Conservation (phyloP, 768 basidiomycete genomes). For the Russula sp. region DNA sequence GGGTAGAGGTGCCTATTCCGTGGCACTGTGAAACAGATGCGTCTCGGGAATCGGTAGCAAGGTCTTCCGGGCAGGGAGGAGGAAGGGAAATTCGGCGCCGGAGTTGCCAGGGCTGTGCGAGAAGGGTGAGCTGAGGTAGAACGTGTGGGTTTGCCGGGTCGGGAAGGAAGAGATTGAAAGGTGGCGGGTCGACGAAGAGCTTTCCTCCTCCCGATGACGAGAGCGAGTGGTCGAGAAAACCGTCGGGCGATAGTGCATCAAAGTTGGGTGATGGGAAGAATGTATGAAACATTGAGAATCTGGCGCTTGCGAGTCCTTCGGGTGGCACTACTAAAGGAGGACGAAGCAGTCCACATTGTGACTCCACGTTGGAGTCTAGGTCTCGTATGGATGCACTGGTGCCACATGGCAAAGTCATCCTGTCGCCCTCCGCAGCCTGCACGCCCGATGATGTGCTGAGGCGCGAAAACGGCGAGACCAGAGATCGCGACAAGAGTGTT, state of each 20-base stretch:
- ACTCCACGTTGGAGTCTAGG: slow-evolving; percentile 3
- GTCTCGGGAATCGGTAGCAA: neutral
- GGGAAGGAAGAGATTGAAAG: neutral
- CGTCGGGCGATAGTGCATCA: neutral
- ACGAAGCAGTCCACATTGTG: slow-evolving; percentile 2
- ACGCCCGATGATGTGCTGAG: neutral
- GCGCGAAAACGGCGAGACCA: slow-evolving; percentile 7
- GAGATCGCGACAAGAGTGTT: slow-evolving; percentile 10
- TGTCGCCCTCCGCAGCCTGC: slow-evolving; percentile 13
- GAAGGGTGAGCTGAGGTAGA: slow-evolving; percentile 1
- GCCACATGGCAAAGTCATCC: neutral
- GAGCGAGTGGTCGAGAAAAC: neutral
- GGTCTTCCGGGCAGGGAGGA: neutral
- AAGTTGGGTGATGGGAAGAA: slow-evolving; percentile 3
- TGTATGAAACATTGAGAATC: slow-evolving; percentile 9
- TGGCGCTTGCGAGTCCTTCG: neutral
- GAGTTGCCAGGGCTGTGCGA: neutral
- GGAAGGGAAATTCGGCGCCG: neutral
- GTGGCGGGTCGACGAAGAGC: neutral
- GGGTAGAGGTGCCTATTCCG: neutral
- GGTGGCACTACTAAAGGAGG: slow-evolving; percentile 3
- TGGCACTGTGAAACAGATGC: neutral
- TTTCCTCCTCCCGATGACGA: slow-evolving; percentile 1
- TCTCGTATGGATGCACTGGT: neutral
- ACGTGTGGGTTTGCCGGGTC: neutral